Evolutionary conservation across 345 rosid genomes (phyloP), one percentile per base, ranked within the genome.

Genomic region (Anastatica hierochuntica): DNA sequence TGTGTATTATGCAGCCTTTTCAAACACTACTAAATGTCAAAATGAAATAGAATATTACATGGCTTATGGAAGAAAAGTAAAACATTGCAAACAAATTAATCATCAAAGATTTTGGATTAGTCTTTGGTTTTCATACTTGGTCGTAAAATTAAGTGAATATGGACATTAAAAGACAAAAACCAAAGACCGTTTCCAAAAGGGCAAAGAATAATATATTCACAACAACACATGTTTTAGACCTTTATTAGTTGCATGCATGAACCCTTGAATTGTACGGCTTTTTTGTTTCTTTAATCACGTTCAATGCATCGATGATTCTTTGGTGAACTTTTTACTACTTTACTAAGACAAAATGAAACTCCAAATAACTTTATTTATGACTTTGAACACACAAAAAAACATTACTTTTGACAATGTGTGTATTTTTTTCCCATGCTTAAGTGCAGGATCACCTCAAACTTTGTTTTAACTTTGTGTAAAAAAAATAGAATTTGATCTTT

Each of bases 111-210:
- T 43, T 51, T 18, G 35, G 64, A 49, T 24, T 41, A 57, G 58
- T 49, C 58, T n/a, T 65, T 49, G 58, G 49, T 65, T 51, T 66
- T 27, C 64, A 66, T 24, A 66, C 41, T 24, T 49, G 53, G 70
- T 66, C 70, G 13, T 44, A 4, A 20, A 36, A 51, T 66, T 51
- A 58, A 58, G 11, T 43, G 64, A 29, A 66, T 10, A 14, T 66
- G 33, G 70, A 43, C 70, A 35, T 39, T 12, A 12, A 36, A 23
- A 29, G 13, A 26, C 67, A 34, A 41, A 50, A 58, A 8, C 4
- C 18, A 35, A 58, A 57, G 58, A 57, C 62, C 18, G 40, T 47
- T 56, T 64, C 62, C 46, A 65, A 50, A 65, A 65, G 50, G 40
- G 14, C 58, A 24, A 57, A 19, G 21, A 63, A 20, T 15, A 15